Evolutionary conservation across 176 grass and related monocot species (phyloP).

Genomic region (Phragmites australis): DNA sequence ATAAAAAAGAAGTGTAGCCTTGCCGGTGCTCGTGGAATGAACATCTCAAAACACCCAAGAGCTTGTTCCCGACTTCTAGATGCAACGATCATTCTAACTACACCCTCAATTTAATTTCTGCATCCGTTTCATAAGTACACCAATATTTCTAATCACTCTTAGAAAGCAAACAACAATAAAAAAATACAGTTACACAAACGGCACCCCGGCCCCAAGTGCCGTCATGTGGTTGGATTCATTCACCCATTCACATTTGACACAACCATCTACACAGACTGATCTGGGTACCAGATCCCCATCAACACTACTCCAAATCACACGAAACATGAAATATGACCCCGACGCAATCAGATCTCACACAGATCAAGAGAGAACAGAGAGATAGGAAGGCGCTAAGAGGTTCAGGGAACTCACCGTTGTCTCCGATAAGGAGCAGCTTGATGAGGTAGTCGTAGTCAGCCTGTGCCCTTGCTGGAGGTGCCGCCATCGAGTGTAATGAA

Average conservation of each 20-base stretch:
- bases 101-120: neutral
- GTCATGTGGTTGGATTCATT: neutral
- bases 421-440: slow-evolving; percentile 63
- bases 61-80: neutral
- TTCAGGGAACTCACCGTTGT: slow-evolving; percentile 48
- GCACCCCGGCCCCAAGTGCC: neutral
- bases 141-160: neutral
- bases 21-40: neutral
- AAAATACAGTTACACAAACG: neutral
- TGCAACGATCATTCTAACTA: neutral
- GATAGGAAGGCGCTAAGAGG: neutral
- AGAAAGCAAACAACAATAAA: neutral
- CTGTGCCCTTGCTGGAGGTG: slow-evolving; percentile 56
- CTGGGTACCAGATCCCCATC: slow-evolving; percentile 25
- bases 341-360: slow-evolving; percentile 28
- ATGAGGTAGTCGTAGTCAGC: slow-evolving; percentile 68
- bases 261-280: neutral
- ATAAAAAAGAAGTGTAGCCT: neutral
- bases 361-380: neutral
- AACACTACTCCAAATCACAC: neutral
- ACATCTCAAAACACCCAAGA: neutral
- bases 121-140: neutral
- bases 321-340: neutral
- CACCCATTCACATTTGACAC: neutral
- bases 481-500: too few species aligned